Evolutionary conservation across 2,329 filamentous ascomycete genomes (phyloP), one percentile per base, ranked within the genome.

Genomic region (Parastagonospora nodorum): DNA sequence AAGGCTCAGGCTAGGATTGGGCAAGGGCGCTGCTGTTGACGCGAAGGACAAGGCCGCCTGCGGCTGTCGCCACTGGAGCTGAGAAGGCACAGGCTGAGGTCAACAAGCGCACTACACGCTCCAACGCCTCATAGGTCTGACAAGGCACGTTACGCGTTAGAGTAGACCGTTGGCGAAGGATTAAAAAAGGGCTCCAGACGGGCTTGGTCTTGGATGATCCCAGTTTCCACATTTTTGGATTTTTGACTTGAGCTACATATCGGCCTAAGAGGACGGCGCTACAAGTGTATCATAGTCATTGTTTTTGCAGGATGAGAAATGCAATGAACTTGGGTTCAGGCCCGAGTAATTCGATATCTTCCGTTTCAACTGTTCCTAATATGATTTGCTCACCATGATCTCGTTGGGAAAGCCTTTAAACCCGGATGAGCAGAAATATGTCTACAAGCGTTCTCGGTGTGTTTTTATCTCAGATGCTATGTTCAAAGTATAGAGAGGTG

Each of bases 1-100:
- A 88, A 90, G 74, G 89, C 89, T 59, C 84, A 88, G 64, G 86
- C 88, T n/a, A 80, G 88, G 68, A 84, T 88, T 88, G 85, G 83
- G 68, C 91, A 96, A 86, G 86, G 89, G 76, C 82, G 84, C 45
- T 66, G 87, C 83, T 66, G 82, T 82, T 46, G 79, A 82, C 52
- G 78, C 80, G 68, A 84, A 88, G 72, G 85, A 83, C 69, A 91
- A 96, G 86, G 86, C 89, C 77, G 82, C 84, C 45, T 66, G 87
- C 83, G 66, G 82, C 82, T 46, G 79, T 82, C 52, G 78, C 80
- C 55, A 82, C 80, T 50, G 82, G 82, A 43, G 78, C 89, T 39
- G 88, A 87, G 65, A 92, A 94, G 81, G 88, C 84, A 61, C 90
- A 95, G 85, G 77, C 80, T 45, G 84, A 84, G 68, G 78, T 81